Base-by-base conservation (phyloP, 768 basidiomycete genomes). In the Boletus pseudo-olivaceus region DNA sequence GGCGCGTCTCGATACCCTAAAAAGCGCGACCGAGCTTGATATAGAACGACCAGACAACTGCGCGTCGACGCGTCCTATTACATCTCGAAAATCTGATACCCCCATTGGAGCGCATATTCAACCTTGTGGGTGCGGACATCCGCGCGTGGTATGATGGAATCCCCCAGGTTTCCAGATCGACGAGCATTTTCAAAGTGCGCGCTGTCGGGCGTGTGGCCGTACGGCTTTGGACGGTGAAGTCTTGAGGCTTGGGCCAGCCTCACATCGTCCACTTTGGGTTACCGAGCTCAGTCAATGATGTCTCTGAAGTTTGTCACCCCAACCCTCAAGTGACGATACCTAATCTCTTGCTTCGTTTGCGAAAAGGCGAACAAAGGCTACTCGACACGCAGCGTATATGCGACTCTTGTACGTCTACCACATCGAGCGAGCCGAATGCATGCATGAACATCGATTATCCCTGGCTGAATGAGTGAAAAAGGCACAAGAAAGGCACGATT, bases 371-470 rank as follows among this genome's bases (percentile, higher is more conserved):
- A 58, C 68, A 70, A 27, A 80, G 80, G 23, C 69, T 88, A 1
- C 62, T 72, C 17, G 73, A 81, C 19, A 70, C 83, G 4, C 88
- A 93, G 40, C 72, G 71, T 4, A 75, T 93, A 32, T 98, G 95
- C 66, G 73, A 75, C 7, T 82, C 85, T 3, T 98, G 95, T 67
- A 74, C 84, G 5, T 72, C 73, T 4, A 76, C 75, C 0, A 76
- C 84, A 3, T 70, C 75, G 5, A 72, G 70, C 12, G 90, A 92
- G 52, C 76, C 79, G 1, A 79, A 85, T 42, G 68, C 79, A 33
- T 98, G 95, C 70, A 84, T 88, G 62, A 92, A 90, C 7, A 73
- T 90, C 43, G 93, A 97, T 65, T 98, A 95, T 66, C 81, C 87
- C 0, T 88, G 90, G 83, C 69, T 93, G 33, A 96, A 83, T 60